Base-by-base conservation (phyloP, 441 rosid species). In the Flueggea neowawraea region DNA sequence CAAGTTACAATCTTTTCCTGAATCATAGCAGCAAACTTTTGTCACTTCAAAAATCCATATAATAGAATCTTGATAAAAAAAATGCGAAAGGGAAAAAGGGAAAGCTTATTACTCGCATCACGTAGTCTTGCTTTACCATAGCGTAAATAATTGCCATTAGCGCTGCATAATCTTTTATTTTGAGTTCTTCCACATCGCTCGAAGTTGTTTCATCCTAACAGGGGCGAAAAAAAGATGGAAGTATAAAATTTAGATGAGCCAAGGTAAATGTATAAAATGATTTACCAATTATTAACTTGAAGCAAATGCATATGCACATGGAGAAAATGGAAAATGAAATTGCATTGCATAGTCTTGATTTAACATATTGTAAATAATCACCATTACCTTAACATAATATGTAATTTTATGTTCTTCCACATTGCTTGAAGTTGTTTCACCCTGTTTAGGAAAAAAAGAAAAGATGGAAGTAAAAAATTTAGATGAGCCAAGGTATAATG, bases 1-100 rank as follows among this genome's bases (percentile, higher is more conserved):
- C 91, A 77, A 54, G 58, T 68, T 55, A 89, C 81, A 60, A 94
- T 87, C 70, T 70, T 87, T 62, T 84, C 95, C 97, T 89, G 91
- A 71, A 76, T 57, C 31, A 15, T 16, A 50, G 10, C 32, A 48
- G 9, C 3, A n/a, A 9, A 7, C 48, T 33, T 51, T 15, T 5
- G 32, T 49, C 66, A 51, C 33, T n/a, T 28, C 15, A 28, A 44
- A 4, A 28, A 31, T 60, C 22, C 12, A 64, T 16, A 22, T 4
- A 6, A 12, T 36, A 64, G 45, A 11, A 47, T 47, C 50, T 47
- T 22, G 62, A 22, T 10, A 15, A 53, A 14, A 16, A 33, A 48
- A 22, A 22, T 22, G 28, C 2, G 41, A 16, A 22, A 6, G n/a
- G 3, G 55, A 59, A 31, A 31, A 55, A 60, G 13, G 31, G 36